Base-by-base conservation (phyloP, 2,329 filamentous ascomycete species). In the Colletotrichum lentis region DNA sequence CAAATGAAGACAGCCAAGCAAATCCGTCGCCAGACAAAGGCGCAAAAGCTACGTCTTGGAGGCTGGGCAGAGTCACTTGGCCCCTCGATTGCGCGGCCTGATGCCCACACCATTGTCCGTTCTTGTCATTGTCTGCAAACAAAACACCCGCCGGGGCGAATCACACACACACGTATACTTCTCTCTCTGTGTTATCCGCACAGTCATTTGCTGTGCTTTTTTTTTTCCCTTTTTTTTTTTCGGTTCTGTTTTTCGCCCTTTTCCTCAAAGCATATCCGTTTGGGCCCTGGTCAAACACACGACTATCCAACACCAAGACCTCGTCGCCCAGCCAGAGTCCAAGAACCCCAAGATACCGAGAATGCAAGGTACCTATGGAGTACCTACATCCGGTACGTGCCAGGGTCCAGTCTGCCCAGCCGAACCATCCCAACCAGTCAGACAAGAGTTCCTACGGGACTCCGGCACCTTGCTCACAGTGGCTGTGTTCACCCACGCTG, bases 51-150 rank as follows among this genome's bases (percentile, higher is more conserved):
- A 61, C 49, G 61, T 68, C 54, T 65, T 65, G 49, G 65, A 65
- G 65, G 65, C 66, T 69, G 62, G 66, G 66, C 66, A 69, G 43
- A 66, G 65, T 65, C 61, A 65, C 65, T 59, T 58, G 65, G 43
- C 47, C 50, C 56, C 43, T 53, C 59, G 52, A 69, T 69, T 69
- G 62, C 66, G 66, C 46, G 66, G 66, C 66, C 62, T 50, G 35
- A 39, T 50, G 44, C 57, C 22, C 57, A 52, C 57, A 60, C 57
- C 22, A 52, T n/a, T 50, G 39, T 31, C 24, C 47, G 18, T n/a
- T 22, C 18, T 35, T n/a, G 20, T 43, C 31, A 31, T 14, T 49
- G 20, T 49, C 57, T 50, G 31, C 46, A 41, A 20, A 20, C 31
- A 11, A 12, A 47, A 20, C n/a, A 18, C 24, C 5, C 14, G 31